Base-by-base conservation (phyloP, 2,329 filamentous ascomycete genomes). In the Hymenoscyphus fructigenus region DNA sequence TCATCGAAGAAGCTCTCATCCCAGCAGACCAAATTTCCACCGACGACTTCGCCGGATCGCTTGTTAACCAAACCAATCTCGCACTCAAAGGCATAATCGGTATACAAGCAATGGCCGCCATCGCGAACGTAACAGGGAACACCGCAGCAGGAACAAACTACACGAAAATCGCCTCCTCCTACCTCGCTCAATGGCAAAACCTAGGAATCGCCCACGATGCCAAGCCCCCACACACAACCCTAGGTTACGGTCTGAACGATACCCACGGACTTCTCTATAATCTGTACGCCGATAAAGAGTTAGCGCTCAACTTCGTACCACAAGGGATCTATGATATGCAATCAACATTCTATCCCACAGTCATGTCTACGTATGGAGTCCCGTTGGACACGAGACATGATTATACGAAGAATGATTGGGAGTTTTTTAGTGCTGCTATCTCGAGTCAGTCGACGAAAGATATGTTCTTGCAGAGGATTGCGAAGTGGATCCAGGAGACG, bases 331-430 rank as follows among this genome's bases (percentile, higher is more conserved):
- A 95, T 81, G 85, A 87, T 67, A 88, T 88, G 75, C 92, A 96
- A 77, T 91, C 86, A 34, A 78, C 83, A 64, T 96, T 91, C 84
- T 96, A 96, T 80, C 81, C 83, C 55, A 84, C 84, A 10, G 86
- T 91, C 2, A 85, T 88, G 60, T 86, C 90, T 67, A 85, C 87
- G 72, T 95, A 91, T 77, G 92, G 91, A n/a, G 83, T 96, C 0
- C 89, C 92, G 0, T 86, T 96, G 10, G 92, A 96, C 79, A 89
- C 86, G 57, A 87, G 92, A 59, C 91, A 95, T 78, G 80, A 88
- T 0, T 94, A 92, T 79, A 91, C 91, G 67, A 96, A 96, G 79
- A 87, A 86, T 0, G 92, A 96, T 79, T 96, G 92, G 92, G 88
- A 93, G 75, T 87, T 95, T 75, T 93, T 93, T 78, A 86, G 87